Evolutionary conservation across 2,329 filamentous ascomycete species (phyloP).

Genomic region (Podosphaera aphanis): DNA sequence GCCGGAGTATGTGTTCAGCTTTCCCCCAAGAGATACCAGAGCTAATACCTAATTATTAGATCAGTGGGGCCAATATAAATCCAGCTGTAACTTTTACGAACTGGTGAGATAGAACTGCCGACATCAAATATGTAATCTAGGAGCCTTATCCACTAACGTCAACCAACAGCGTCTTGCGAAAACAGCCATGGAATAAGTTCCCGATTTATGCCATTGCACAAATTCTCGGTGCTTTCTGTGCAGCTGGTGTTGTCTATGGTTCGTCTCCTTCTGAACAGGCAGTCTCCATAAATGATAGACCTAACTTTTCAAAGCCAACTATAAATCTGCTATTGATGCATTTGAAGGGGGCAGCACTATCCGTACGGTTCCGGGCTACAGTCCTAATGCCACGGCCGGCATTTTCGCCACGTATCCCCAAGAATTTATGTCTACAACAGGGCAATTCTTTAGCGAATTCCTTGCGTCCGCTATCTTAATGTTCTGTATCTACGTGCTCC

Average conservation of each 20-base stretch:
- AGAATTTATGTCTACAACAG: constrained; percentile 38
- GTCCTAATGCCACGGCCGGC: constrained; percentile 28
- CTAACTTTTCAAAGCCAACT: constrained; percentile 25
- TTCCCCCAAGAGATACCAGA: neutral
- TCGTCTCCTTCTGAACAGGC: no score
- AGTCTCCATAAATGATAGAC: no score
- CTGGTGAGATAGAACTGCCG: constrained; percentile 21
- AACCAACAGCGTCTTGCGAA: constrained; percentile 28
- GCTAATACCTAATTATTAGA: constrained; percentile 4
- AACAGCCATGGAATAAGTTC: constrained; percentile 45
- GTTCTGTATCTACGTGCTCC: constrained; percentile 49
- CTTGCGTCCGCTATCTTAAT: constrained; percentile 43
- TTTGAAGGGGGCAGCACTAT: constrained; percentile 37
- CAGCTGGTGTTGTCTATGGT: constrained; percentile 23
- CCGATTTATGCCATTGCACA: constrained; percentile 43
- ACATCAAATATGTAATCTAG: no score
- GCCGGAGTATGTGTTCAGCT: constrained; percentile 29
- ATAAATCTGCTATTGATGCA: constrained; percentile 39
- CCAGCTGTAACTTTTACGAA: constrained; percentile 48
- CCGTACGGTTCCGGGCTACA: constrained; percentile 30
- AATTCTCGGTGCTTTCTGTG: constrained; percentile 41
- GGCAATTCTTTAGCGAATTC: constrained; percentile 51
- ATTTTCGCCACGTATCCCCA: constrained; percentile 52
- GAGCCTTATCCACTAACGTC: no score
- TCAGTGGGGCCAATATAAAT: constrained; percentile 38